Evolutionary conservation across 345 rosid genomes (phyloP).

Genomic region (Streptanthus diversifolius): DNA sequence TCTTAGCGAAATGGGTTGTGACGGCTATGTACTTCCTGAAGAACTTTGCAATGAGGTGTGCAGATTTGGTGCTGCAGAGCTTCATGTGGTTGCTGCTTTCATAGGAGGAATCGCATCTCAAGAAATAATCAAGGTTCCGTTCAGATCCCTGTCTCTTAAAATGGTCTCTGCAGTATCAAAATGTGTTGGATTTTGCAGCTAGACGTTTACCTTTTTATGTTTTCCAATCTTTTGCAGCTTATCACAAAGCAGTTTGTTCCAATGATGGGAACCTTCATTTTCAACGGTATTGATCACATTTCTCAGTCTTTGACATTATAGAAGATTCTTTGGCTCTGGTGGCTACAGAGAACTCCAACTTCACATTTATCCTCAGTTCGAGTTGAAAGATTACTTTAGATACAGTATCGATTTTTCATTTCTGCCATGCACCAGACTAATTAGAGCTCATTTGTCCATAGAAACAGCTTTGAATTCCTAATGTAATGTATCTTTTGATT

Average conservation of each 20-base stretch:
- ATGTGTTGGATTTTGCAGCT: background rate
- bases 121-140: slow-evolving; percentile 82
- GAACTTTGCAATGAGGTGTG: slow-evolving; percentile 90
- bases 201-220: background rate
- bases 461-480: background rate
- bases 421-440: slow-evolving; percentile 10
- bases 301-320: slow-evolving; percentile 65
- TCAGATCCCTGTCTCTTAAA: background rate
- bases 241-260: slow-evolving; percentile 89
- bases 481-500: slow-evolving; percentile 18
- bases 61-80: slow-evolving; percentile 91
- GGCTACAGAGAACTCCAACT: slow-evolving; percentile 2
- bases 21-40: slow-evolving; percentile 61
- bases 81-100: slow-evolving; percentile 87
- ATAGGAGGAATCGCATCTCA: slow-evolving; percentile 92
- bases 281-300: slow-evolving; percentile 90
- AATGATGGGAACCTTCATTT: slow-evolving; percentile 71
- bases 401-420: slow-evolving; percentile 1
- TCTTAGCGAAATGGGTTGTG: slow-evolving; percentile 80
- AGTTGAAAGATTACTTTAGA: no score
- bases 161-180: background rate
- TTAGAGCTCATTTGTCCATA: background rate
- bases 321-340: slow-evolving; percentile 21
- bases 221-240: slow-evolving; percentile 49
- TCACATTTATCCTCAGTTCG: slow-evolving; percentile 66